phyloP scores from a whole-genome alignment of 257 asterid genomes.

The Solanum commersonii region DNA sequence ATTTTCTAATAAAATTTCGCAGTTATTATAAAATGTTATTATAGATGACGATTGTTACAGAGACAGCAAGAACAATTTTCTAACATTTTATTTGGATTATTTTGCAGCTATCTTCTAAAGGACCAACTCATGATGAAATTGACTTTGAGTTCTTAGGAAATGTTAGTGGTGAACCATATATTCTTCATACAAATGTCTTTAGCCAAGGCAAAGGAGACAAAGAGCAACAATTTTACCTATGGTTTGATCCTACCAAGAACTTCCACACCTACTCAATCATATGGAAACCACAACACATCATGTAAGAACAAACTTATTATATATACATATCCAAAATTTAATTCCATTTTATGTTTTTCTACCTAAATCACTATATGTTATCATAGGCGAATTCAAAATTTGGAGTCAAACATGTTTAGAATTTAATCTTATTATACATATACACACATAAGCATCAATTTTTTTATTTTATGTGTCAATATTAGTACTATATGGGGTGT shows the following conservation, averaged over 20 bases:
- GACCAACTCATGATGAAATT: constrained; percentile 68
- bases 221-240: constrained; percentile 71
- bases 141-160: constrained; percentile 79
- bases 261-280: constrained; percentile 68
- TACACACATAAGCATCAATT: background rate
- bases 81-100: background rate
- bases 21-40: background rate
- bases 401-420: background rate
- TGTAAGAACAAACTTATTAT: constrained; percentile 28
- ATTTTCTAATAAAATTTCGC: background rate
- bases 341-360: background rate
- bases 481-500: background rate
- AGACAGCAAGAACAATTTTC: background rate
- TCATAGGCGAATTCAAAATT: background rate
- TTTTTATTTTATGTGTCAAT: background rate
- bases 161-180: constrained; percentile 52
- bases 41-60: background rate
- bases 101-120: constrained; percentile 63
- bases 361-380: background rate
- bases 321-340: too few relatives aligned
- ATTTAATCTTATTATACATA: background rate
- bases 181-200: constrained; percentile 58
- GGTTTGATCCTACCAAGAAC: constrained; percentile 75
- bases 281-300: constrained; percentile 53
- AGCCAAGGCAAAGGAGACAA: constrained; percentile 61